Evolutionary conservation across 2,329 filamentous ascomycete species (phyloP).

Genomic region (Colletotrichum cereale): DNA sequence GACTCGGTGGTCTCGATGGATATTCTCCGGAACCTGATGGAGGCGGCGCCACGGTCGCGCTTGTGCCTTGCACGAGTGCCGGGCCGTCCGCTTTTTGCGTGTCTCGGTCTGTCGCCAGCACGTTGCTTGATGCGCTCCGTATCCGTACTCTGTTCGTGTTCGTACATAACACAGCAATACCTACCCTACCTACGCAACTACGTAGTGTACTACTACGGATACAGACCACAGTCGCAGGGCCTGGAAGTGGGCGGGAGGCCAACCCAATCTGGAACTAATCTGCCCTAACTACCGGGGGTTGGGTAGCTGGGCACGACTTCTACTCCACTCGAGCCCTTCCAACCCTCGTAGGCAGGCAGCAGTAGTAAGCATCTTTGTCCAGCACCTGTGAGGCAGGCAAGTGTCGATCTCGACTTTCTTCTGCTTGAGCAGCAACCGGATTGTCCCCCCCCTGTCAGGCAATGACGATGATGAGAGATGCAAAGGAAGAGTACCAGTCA

Average conservation of each 20-base stretch:
- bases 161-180: too few species aligned
- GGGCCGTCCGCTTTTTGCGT: neutral
- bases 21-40: conserved; percentile 19
- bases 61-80: neutral
- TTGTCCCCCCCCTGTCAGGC: neutral
- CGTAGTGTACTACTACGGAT: too few species aligned
- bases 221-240: too few species aligned
- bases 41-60: conserved; percentile 22
- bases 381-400: neutral
- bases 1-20: conserved; percentile 4
- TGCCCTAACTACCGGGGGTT: neutral
- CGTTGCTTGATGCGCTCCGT: too few species aligned
- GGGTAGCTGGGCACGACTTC: neutral
- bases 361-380: too few species aligned
- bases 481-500: neutral
- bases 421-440: neutral
- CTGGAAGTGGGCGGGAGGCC: neutral
- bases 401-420: neutral
- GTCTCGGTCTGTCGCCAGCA: conserved; percentile 1
- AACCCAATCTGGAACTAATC: conserved; percentile 8
- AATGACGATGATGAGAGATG: neutral
- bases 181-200: too few species aligned
- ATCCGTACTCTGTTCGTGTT: too few species aligned
- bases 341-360: neutral
- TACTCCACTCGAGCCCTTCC: neutral